phyloP scores from a whole-genome alignment of 352 stramenopile genomes.

The Halophytophthora batemanensis region DNA sequence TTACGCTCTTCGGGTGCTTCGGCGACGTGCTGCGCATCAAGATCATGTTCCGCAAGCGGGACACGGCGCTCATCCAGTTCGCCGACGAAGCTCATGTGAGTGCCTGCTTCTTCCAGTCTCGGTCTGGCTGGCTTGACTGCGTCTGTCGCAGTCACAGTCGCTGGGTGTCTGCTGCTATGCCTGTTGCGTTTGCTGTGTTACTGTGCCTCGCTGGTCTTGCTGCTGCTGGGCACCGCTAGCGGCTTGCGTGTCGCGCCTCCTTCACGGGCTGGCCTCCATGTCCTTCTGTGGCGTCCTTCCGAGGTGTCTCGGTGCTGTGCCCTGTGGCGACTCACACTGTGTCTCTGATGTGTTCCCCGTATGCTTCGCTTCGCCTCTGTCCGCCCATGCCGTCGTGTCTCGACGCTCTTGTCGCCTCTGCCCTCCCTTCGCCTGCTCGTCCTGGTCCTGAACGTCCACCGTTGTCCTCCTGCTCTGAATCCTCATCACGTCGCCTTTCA shows the following conservation, averaged over 20 bases:
- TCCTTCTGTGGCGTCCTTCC: background rate
- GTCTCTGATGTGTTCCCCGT: slow-evolving; percentile 1
- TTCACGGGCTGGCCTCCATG: background rate
- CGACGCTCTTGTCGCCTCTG: background rate
- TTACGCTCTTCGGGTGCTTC: slow-evolving; percentile 84
- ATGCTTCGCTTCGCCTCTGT: background rate
- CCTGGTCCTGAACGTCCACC: too few relatives aligned
- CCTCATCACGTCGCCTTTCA: too few relatives aligned
- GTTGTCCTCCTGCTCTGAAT: too few relatives aligned
- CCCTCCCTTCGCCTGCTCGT: slow-evolving; percentile 1
- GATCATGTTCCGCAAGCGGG: slow-evolving; percentile 85
- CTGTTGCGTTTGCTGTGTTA: background rate
- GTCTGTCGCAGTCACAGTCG: too few relatives aligned
- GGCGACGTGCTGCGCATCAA: slow-evolving; percentile 82
- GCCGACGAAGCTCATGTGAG: slow-evolving; percentile 69
- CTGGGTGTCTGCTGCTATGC: background rate
- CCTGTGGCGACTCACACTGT: slow-evolving; percentile 13
- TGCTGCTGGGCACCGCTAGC: background rate
- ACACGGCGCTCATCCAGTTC: slow-evolving; percentile 82
- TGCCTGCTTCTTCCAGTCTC: background rate
- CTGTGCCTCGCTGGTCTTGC: background rate
- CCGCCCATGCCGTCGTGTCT: background rate
- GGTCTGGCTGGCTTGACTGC: too few relatives aligned
- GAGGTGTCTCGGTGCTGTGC: background rate
- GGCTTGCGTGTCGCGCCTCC: background rate